Evolutionary conservation across 805 yeast genomes (phyloP), one percentile per base, ranked within the genome.

Genomic region (Candida coquimbonensis): DNA sequence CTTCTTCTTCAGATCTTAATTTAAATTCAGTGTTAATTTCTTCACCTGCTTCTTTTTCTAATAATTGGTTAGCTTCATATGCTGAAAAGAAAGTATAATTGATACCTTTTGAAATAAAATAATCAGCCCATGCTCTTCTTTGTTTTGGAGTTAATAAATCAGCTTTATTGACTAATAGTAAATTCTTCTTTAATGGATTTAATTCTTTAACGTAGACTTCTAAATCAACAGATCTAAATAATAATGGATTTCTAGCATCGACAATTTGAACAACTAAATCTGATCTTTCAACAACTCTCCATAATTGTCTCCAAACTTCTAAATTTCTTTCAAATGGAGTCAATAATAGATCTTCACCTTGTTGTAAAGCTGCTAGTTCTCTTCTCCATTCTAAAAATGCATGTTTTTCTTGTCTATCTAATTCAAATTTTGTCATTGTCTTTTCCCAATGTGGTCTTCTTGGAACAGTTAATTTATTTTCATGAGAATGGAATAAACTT

Each of bases 281-380:
- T 24, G 93, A 87, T 61, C 98, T 79, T 65, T 93, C 99, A 24
- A 89, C 86, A 38, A 93, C 99, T 68, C 99, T 78, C 99, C 99
- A 93, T 53, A 93, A 71, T 67, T 93, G 99, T 62, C 93, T 81
- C 99, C 99, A 93, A 48, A 93, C 97, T 72, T 91, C 96, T 52
- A 93, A 72, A 63, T 93, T 93, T 70, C 99, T 80, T 70, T 93
- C 99, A 61, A 91, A 93, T 5, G 99, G 99, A 0, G 99, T 93
- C 62, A 93, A 74, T 48, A 90, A 70, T 57, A 93, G 71, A 63
- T 91, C 96, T 53, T 88, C 80, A 54, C 75, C 77, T 63, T 91
- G 96, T 52, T 90, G 95, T 46, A 93, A 70, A 38, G 74, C 65
- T 0, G 99, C 99, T 50, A 93, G 73, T 42, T 81, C 81, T 61